phyloP scores from a whole-genome alignment of 257 asterid species.

The Solanum arcanum region DNA sequence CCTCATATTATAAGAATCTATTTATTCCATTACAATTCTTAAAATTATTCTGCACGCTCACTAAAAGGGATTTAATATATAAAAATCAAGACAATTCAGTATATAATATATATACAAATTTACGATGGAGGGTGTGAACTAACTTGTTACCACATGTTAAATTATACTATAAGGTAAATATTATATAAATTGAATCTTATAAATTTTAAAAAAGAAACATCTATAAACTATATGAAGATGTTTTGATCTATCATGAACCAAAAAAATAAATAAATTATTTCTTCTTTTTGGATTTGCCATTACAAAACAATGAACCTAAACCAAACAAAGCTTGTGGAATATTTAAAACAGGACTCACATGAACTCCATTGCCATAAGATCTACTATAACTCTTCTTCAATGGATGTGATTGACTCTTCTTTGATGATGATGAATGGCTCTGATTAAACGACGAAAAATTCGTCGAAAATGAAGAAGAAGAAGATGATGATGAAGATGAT shows the following conservation, averaged over 20 bases:
- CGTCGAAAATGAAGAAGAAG: neutral
- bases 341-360: constrained; percentile 62
- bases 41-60: too few species aligned
- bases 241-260: constrained; percentile 5
- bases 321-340: constrained; percentile 63
- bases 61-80: neutral
- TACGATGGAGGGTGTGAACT: neutral
- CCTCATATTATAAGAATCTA: too few species aligned
- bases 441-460: neutral
- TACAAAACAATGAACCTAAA: constrained; percentile 53
- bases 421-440: constrained; percentile 11
- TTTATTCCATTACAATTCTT: too few species aligned
- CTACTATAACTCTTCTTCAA: constrained; percentile 43
- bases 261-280: constrained; percentile 23
- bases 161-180: neutral
- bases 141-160: neutral
- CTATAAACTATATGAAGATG: neutral
- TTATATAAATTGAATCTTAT: neutral
- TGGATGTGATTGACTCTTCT: constrained; percentile 19
- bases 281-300: constrained; percentile 69
- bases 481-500: neutral
- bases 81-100: neutral
- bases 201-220: neutral
- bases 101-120: neutral
- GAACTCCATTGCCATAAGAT: constrained; percentile 41